Conservation (phyloP, 1,139 yeast species). For the Blastobotrys capitulatus region DNA sequence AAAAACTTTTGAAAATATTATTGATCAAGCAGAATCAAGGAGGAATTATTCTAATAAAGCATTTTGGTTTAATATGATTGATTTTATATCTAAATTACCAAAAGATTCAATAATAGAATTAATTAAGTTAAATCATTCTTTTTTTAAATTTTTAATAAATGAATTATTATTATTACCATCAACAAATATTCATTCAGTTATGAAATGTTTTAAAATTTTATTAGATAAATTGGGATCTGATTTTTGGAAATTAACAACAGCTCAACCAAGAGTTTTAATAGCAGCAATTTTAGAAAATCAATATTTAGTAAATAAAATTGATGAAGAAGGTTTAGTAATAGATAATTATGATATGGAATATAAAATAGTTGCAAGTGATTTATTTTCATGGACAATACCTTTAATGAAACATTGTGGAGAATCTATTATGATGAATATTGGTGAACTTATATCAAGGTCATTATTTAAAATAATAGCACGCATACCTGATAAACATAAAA, state of each 20-base stretch:
- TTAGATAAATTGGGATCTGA: conserved; percentile 3
- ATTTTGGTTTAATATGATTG: conserved; percentile 12
- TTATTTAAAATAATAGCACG: conserved; percentile 1
- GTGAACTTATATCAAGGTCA: conserved; percentile 7
- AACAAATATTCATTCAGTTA: conserved; percentile 8
- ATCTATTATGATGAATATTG: background rate
- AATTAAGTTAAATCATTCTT: conserved; percentile 1
- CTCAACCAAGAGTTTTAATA: conserved; percentile 4
- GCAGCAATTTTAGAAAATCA: conserved; percentile 7
- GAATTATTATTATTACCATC: conserved; percentile 8
- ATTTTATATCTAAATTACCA: conserved; percentile 1
- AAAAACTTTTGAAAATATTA: background rate
- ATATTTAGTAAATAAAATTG: background rate
- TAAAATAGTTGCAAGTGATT: background rate
- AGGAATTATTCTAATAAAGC: conserved; percentile 3
- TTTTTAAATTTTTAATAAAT: conserved; percentile 6
- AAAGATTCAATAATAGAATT: background rate
- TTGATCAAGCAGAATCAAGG: conserved; percentile 1
- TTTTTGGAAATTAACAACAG: conserved; percentile 7
- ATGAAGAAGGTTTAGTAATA: background rate
- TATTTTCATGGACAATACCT: conserved; percentile 9
- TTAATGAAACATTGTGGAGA: conserved; percentile 3
- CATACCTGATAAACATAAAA: conserved; percentile 3
- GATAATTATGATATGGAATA: conserved; percentile 8
- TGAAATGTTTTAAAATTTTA: conserved; percentile 6